Conservation (phyloP, 345 rosid genomes). For the Ceriops decandra region DNA sequence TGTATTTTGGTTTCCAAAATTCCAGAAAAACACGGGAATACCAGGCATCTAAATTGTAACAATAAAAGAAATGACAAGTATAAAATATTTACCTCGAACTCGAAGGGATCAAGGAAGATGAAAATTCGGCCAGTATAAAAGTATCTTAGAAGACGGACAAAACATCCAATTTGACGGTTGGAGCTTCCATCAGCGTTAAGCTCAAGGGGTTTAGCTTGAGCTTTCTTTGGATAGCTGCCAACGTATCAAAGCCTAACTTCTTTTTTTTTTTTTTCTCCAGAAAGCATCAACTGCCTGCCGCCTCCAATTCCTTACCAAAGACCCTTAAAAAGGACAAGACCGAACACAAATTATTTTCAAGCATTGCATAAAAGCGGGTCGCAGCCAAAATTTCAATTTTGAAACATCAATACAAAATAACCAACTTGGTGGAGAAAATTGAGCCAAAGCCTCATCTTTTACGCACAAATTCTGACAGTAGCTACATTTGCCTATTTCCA, state of each 20-base stretch:
- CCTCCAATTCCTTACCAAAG: slow-evolving; percentile 28
- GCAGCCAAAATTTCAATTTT: slow-evolving; percentile 15
- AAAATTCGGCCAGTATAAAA: not conserved
- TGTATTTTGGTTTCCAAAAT: not conserved
- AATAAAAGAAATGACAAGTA: slow-evolving; percentile 20
- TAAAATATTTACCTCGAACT: slow-evolving; percentile 32
- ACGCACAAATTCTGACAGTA: no score
- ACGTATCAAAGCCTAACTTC: slow-evolving; percentile 31
- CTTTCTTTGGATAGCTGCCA: slow-evolving; percentile 32
- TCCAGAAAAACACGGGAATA: not conserved
- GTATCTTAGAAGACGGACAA: not conserved
- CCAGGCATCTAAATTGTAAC: slow-evolving; percentile 2
- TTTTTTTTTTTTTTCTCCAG: slow-evolving; percentile 15
- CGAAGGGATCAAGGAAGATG: slow-evolving; percentile 26
- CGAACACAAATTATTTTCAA: slow-evolving; percentile 4
- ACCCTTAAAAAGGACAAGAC: slow-evolving; percentile 37
- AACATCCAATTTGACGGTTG: slow-evolving; percentile 22
- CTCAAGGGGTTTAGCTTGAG: slow-evolving; percentile 20
- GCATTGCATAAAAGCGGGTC: not conserved
- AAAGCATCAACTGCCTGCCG: slow-evolving; percentile 19
- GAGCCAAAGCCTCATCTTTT: no score
- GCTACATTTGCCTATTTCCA: no score
- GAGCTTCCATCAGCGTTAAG: slow-evolving; percentile 31
- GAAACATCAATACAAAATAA: slow-evolving; percentile 8
- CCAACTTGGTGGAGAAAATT: no score